Conservation (phyloP, 2,329 filamentous ascomycete species). For the Aspergillus phoenicis region DNA sequence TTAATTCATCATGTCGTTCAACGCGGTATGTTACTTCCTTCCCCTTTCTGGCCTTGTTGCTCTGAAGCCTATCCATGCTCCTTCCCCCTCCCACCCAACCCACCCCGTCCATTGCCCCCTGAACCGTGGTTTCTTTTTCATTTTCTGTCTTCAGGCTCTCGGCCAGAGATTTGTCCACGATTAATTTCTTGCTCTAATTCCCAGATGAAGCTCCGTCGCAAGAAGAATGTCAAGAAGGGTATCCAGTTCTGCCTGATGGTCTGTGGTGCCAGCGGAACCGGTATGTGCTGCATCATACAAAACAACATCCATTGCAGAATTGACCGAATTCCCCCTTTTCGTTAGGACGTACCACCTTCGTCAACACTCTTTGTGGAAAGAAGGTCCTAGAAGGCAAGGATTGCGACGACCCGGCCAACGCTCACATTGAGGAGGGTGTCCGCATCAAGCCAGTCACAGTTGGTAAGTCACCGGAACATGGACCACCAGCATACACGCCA, state of each 20-base stretch:
- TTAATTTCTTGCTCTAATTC: constrained; percentile 19
- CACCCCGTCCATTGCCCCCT: constrained; percentile 24
- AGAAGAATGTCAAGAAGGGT: constrained; percentile 99
- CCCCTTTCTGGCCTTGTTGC: constrained; percentile 27
- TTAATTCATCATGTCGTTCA: constrained; percentile 54
- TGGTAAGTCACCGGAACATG: constrained; percentile 61
- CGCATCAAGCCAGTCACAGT: constrained; percentile 99
- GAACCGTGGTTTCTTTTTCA: background rate
- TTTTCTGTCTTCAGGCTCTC: background rate
- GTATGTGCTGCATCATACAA: constrained; percentile 55
- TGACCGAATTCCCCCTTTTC: constrained; percentile 13
- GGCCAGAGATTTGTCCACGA: constrained; percentile 4
- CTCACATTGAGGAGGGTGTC: constrained; percentile 93
- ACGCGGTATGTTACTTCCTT: constrained; percentile 51
- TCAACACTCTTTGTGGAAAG: constrained; percentile 98
- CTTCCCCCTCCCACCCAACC: constrained; percentile 11
- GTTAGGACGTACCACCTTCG: constrained; percentile 92
- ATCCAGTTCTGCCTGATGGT: constrained; percentile 99
- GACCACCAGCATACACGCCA: constrained; percentile 10
- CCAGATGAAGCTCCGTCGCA: constrained; percentile 94
- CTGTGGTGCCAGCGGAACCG: constrained; percentile 97
- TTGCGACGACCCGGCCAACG: constrained; percentile 82
- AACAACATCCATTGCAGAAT: constrained; percentile 14
- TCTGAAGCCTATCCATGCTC: constrained; percentile 20
- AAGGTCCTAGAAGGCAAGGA: constrained; percentile 89